Evolutionary conservation across 768 basidiomycete genomes (phyloP), one percentile per base, ranked within the genome.

Genomic region (Cystofilobasidium capitatum): DNA sequence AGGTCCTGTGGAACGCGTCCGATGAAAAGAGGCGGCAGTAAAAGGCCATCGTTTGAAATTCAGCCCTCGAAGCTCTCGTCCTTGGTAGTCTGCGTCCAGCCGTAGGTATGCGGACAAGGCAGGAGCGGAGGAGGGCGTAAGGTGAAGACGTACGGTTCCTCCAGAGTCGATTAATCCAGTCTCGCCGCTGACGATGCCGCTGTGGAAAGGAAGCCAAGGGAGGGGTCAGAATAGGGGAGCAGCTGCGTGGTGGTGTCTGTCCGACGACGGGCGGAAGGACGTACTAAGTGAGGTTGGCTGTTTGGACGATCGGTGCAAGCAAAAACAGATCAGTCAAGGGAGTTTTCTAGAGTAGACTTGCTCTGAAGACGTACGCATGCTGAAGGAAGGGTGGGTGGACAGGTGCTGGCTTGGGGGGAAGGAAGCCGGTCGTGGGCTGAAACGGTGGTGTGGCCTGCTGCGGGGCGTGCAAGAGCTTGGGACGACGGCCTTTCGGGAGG

Each of bases 221-320:
- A 58, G 5, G 8, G 33, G 22, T 26, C 8, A 33, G 20, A 3
- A 33, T 29, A 40, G 16, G 20, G n/a, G 22, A 40, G 45, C 16
- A 24, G 17, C 13, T 33, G 44, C 22, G 42, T 1, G n/a, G 8
- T 1, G 29, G 22, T 17, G 35, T 24, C 20, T 13, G 24, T 24
- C 24, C 40, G 58, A 9, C 24, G 57, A 35, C 12, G 6, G 14
- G 3, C 16, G 59, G 12, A n/a, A n/a, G n/a, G n/a, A 60, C 65
- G 31, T 24, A 66, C 65, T 66, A 66, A 26, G 65, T 66, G 39
- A 66, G 58, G 45, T 66, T 66, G 47, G 57, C 45, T 66, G 35
- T 7, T 17, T 26, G 51, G 29, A 14, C 5, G 14, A 33, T 6
- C 9, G n/a, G n/a, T n/a, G n/a, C n/a, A n/a, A n/a, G n/a, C n/a